Conservation (phyloP, 2,329 filamentous ascomycete species). For the Shiraia bambusicola region DNA sequence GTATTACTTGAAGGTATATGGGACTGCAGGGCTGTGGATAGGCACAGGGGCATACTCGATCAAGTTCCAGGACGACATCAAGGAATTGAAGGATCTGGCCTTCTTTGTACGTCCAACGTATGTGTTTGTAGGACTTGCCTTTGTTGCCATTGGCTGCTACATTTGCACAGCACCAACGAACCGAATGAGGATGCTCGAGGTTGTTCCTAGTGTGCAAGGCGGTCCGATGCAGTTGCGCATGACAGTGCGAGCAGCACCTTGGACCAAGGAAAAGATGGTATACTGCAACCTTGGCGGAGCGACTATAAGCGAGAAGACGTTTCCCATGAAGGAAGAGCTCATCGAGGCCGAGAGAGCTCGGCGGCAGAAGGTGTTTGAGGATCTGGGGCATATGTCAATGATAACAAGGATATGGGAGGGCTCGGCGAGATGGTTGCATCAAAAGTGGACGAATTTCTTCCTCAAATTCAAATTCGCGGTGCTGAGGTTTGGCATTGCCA, state of each 20-base stretch:
- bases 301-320: conserved; percentile 36
- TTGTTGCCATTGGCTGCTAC: conserved; percentile 34
- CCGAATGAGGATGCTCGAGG: conserved; percentile 32
- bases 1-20: conserved; percentile 34
- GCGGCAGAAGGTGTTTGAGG: conserved; percentile 28
- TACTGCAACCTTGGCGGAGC: conserved; percentile 30
- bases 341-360: conserved; percentile 33
- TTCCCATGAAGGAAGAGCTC: conserved; percentile 33
- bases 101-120: conserved; percentile 40
- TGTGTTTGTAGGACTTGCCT: conserved; percentile 30
- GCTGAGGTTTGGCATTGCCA: conserved; percentile 35
- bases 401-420: conserved; percentile 28
- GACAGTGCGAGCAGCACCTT: conserved; percentile 26
- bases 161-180: conserved; percentile 35
- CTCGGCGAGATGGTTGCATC: conserved; percentile 34
- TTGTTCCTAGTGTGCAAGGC: conserved; percentile 33
- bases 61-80: conserved; percentile 35
- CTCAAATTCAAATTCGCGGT: conserved; percentile 39
- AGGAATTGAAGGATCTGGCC: conserved; percentile 29
- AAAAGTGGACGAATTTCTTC: conserved; percentile 42
- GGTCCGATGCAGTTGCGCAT: conserved; percentile 36
- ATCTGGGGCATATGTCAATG: conserved; percentile 29
- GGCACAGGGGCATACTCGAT: conserved; percentile 33
- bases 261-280: conserved; percentile 31
- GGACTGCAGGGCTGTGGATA: conserved; percentile 25